Conservation (phyloP, 1,139 yeast species). For the Magnusiomyces fungicola region DNA sequence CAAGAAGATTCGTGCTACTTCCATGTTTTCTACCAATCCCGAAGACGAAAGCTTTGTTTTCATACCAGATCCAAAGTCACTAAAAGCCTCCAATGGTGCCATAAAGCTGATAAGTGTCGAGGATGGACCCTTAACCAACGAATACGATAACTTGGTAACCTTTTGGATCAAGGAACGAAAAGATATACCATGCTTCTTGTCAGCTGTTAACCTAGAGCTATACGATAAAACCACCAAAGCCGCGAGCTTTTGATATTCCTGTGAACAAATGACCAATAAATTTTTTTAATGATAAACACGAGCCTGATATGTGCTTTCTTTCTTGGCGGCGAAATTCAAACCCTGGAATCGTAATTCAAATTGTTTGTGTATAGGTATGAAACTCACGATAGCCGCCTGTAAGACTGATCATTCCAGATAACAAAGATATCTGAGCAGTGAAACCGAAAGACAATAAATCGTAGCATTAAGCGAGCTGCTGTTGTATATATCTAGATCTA, state of each 20-base stretch:
- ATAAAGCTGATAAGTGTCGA: constrained; percentile 31
- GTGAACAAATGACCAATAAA: too few species aligned
- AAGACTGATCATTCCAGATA: too few species aligned
- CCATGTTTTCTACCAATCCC: constrained; percentile 42
- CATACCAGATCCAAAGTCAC: constrained; percentile 30
- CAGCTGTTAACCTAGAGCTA: constrained; percentile 64
- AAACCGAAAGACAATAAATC: too few species aligned
- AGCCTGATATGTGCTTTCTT: too few species aligned
- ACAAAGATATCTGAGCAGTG: too few species aligned
- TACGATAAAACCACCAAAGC: constrained; percentile 38
- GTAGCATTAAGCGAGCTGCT: too few species aligned
- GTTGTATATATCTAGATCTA: too few species aligned
- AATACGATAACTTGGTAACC: constrained; percentile 51
- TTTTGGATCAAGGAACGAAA: constrained; percentile 64
- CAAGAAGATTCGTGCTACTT: constrained; percentile 57
- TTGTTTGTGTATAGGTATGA: too few species aligned
- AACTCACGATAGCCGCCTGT: too few species aligned
- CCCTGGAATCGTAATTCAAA: too few species aligned
- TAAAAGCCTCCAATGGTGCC: not conserved
- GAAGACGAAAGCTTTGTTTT: constrained; percentile 34
- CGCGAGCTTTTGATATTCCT: constrained; percentile 16
- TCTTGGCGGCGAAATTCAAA: too few species aligned
- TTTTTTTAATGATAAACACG: too few species aligned
- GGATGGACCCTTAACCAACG: constrained; percentile 34
- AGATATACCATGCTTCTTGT: constrained; percentile 72